phyloP scores from a whole-genome alignment of 805 yeast species.

The Barnettozyma wickerhamii region DNA sequence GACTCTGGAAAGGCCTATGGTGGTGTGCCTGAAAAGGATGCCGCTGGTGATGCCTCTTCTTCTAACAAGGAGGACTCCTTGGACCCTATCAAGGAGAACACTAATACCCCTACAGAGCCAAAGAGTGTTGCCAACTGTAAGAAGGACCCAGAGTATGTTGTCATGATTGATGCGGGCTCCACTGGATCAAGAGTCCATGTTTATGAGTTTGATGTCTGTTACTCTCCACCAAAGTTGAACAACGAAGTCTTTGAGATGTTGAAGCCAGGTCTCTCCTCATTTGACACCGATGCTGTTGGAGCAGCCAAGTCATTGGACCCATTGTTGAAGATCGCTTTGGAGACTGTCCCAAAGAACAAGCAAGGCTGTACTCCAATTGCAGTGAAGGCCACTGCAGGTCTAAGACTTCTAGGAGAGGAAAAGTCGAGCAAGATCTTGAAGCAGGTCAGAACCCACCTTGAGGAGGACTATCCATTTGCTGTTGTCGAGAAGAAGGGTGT shows the following conservation, averaged over 20 bases:
- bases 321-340: slow-evolving; percentile 69
- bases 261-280: slow-evolving; percentile 88
- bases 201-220: slow-evolving; percentile 85
- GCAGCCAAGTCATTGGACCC: slow-evolving; percentile 92
- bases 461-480: slow-evolving; percentile 83
- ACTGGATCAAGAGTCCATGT: slow-evolving; percentile 96
- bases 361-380: slow-evolving; percentile 89
- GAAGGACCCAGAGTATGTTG: slow-evolving; percentile 61
- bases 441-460: slow-evolving; percentile 74
- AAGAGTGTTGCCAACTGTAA: slow-evolving; percentile 28
- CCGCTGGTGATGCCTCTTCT: slow-evolving; percentile 8
- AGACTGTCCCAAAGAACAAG: slow-evolving; percentile 66
- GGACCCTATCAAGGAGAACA: slow-evolving; percentile 17
- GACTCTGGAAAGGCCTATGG: slow-evolving; percentile 24
- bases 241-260: slow-evolving; percentile 83
- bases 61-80: slow-evolving; percentile 11
- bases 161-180: slow-evolving; percentile 98
- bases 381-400: slow-evolving; percentile 97
- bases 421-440: slow-evolving; percentile 67
- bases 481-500: slow-evolving; percentile 85
- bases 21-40: slow-evolving; percentile 27
- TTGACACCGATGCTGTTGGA: slow-evolving; percentile 69
- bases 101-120: slow-evolving; percentile 3
- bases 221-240: slow-evolving; percentile 74
- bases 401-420: slow-evolving; percentile 76